Evolutionary conservation across 805 yeast species (phyloP).

Genomic region (Metschnikowia chrysomelidarum): DNA sequence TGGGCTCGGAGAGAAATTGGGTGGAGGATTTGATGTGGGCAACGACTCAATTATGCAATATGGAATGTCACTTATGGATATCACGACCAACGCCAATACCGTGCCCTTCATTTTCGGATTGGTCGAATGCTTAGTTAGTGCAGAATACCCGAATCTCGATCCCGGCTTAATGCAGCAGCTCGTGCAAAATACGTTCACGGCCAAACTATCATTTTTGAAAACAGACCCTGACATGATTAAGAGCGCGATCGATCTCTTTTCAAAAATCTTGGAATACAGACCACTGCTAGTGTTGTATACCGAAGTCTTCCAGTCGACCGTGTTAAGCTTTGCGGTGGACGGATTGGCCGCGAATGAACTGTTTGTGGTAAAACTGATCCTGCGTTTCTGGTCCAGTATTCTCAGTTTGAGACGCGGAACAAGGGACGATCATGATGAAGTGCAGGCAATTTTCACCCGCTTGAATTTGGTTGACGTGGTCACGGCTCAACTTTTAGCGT

Average conservation of each 20-base stretch:
- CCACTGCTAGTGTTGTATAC: constrained; percentile 48
- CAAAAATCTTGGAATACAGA: constrained; percentile 45
- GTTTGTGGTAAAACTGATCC: constrained; percentile 50
- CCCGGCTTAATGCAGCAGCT: constrained; percentile 34
- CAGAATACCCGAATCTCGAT: constrained; percentile 32
- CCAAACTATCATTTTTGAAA: constrained; percentile 33
- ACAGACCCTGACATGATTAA: constrained; percentile 62
- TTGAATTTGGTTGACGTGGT: constrained; percentile 25
- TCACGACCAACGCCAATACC: constrained; percentile 24
- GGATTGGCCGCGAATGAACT: constrained; percentile 50
- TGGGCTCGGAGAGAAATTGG: constrained; percentile 61
- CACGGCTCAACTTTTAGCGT: constrained; percentile 25
- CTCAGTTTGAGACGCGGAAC: constrained; percentile 47
- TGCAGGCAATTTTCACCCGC: constrained; percentile 20
- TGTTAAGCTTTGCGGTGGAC: constrained; percentile 31
- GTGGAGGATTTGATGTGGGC: constrained; percentile 64
- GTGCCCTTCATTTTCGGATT: constrained; percentile 46
- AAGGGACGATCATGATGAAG: constrained; percentile 36
- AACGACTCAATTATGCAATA: constrained; percentile 9
- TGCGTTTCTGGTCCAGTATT: constrained; percentile 54
- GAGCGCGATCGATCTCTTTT: constrained; percentile 48
- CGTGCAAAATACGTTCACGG: constrained; percentile 37
- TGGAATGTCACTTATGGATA: constrained; percentile 13
- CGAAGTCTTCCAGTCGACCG: constrained; percentile 21
- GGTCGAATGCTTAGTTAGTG: constrained; percentile 42